These are phyloP conservation scores for Acorus calamus DNA, from an alignment of 106 monocot species.

Conservation along the genomic window DNA sequence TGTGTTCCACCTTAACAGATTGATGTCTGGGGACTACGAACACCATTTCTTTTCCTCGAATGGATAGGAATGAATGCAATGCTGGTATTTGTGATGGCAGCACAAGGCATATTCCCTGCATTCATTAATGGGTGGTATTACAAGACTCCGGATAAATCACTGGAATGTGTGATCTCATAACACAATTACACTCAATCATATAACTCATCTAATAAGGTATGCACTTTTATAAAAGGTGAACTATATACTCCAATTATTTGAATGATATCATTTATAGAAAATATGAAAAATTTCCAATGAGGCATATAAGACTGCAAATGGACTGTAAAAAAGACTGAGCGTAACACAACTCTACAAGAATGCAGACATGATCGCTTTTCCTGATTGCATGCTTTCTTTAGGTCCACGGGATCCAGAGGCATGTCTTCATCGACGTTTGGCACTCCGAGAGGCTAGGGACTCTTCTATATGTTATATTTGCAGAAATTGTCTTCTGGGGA, in stretches of 20 bases:
- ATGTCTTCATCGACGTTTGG: conserved; percentile 39
- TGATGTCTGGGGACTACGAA: conserved; percentile 35
- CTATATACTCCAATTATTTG: too few species aligned
- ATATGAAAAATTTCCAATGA: too few species aligned
- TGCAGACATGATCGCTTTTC: too few species aligned
- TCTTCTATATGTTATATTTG: conserved; percentile 47
- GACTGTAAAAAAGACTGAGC: too few species aligned
- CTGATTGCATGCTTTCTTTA: conserved; percentile 5
- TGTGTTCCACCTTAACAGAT: conserved; percentile 13
- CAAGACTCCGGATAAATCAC: conserved; percentile 23
- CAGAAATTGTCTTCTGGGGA: conserved; percentile 41
- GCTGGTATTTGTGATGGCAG: conserved; percentile 44
- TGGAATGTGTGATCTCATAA: conserved; percentile 13
- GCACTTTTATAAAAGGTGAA: too few species aligned
- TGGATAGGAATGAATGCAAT: conserved; percentile 53
- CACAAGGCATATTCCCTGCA: conserved; percentile 32
- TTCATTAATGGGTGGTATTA: conserved; percentile 55
- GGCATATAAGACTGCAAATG: too few species aligned
- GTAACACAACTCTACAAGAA: too few species aligned
- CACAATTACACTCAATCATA: too few species aligned
- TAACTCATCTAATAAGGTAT: too few species aligned
- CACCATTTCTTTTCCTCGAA: conserved; percentile 34
- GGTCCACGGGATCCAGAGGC: conserved; percentile 40
- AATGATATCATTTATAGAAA: too few species aligned
- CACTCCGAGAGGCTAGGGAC: conserved; percentile 33